A percentile compares a stretch with the other conserved stretches of the same genome.
Conservation (phyloP, 2,329 filamentous ascomycete species). For the Atkinsonella hypoxylon region DNA sequence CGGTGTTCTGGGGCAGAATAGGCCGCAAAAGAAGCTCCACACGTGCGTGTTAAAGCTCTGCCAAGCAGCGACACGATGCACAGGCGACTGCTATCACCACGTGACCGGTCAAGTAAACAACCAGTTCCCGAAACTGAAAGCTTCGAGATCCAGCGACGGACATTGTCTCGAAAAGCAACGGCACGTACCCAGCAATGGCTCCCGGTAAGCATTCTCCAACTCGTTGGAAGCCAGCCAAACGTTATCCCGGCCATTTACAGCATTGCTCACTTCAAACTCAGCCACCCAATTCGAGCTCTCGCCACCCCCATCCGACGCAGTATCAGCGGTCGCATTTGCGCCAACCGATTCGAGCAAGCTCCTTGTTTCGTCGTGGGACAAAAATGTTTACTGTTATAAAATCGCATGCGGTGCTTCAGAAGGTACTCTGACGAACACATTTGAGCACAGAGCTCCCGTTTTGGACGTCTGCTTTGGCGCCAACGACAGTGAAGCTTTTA, state of each 20-base stretch:
- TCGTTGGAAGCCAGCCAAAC: background rate
- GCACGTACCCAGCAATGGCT: conserved; percentile 21
- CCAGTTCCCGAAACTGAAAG: conserved; percentile 7
- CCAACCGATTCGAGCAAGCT: conserved; percentile 62
- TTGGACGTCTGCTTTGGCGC: conserved; percentile 85
- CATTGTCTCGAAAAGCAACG: background rate
- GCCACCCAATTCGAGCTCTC: conserved; percentile 72
- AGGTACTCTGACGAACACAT: conserved; percentile 50
- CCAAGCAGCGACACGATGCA: background rate
- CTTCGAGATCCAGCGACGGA: background rate
- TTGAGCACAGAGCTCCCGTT: conserved; percentile 73
- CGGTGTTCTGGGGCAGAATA: conserved; percentile 21
- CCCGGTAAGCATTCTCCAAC: conserved; percentile 22
- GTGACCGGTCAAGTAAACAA: conserved; percentile 28
- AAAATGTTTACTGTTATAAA: conserved; percentile 82
- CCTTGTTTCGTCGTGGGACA: conserved; percentile 92
- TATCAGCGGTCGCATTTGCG: conserved; percentile 79
- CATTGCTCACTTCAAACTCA: conserved; percentile 15
- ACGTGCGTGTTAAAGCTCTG: background rate
- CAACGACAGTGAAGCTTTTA: conserved; percentile 73
- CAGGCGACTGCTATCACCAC: conserved; percentile 16
- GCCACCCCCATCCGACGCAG: conserved; percentile 72
- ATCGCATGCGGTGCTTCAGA: conserved; percentile 46
- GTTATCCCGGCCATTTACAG: background rate
- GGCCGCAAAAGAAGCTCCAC: background rate